phyloP scores from a whole-genome alignment of 129 eudicot species.

The Arctium minus region DNA sequence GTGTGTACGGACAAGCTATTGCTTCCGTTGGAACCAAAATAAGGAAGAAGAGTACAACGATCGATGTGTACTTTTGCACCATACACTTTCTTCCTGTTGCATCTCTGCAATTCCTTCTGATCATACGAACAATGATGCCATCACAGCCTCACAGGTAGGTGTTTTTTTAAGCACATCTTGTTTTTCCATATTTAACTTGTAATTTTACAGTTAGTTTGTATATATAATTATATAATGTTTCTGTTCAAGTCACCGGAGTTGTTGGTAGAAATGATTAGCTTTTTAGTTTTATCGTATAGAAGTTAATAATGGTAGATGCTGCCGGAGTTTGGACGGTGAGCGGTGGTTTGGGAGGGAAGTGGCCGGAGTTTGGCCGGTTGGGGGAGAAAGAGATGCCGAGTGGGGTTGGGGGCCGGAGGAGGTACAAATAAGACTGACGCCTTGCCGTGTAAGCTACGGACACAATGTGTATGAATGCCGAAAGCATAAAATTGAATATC shows the following conservation, averaged over 20 bases:
- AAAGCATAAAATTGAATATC: neutral
- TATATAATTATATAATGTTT: neutral
- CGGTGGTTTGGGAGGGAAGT: constrained; percentile 2
- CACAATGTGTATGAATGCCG: constrained; percentile 32
- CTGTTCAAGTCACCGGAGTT: neutral
- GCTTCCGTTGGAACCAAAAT: neutral
- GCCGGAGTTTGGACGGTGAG: neutral
- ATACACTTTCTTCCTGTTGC: neutral
- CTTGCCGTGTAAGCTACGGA: constrained; percentile 60
- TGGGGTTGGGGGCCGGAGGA: too few relatives aligned
- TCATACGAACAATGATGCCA: neutral
- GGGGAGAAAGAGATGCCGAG: neutral
- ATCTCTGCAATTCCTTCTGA: constrained; percentile 6
- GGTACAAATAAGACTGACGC: constrained; percentile 8
- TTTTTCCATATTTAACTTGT: neutral
- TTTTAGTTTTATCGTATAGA: too few relatives aligned
- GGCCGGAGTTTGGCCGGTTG: neutral
- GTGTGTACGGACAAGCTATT: neutral
- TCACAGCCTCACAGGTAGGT: neutral
- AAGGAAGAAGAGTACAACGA: neutral
- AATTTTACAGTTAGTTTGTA: neutral
- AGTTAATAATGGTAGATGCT: neutral
- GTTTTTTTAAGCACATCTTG: neutral
- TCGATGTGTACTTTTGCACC: neutral
- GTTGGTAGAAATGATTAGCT: neutral